Base-by-base conservation (phyloP, 2,329 filamentous ascomycete genomes). In the Fusarium hostae region DNA sequence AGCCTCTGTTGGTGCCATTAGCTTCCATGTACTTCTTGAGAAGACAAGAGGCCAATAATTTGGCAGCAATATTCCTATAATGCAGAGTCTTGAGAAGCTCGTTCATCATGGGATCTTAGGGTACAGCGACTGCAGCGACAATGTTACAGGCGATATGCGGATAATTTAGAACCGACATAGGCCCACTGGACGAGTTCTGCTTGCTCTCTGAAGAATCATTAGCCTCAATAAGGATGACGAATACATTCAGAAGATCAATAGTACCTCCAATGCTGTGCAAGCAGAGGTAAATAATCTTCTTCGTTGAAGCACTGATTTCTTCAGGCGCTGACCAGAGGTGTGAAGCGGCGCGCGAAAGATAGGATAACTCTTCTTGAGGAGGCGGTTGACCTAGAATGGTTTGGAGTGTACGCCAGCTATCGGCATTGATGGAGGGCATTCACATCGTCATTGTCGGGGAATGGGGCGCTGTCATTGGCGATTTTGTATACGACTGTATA, bases 151-250 rank as follows among this genome's bases (percentile, higher is more conserved):
- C 50, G 2, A 1, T 28, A 18, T 39, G 20, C 0, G 40, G 4
- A 9, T 22, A 40, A 0, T 3, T 9, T 0, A 40, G 22, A 3
- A 5, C 3, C 2, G 18, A 39, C 34, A 28, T 54, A 0, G 24
- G 24, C 3, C 18, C 3, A 0, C 34, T 52, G 13, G 16, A 52
- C 0, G 9, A 0, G 4, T 52, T 39, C 0, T n/a, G 4, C 2
- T 52, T 52, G 18, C 24, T 39, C 0, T 52, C 34, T 1, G 35
- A 54, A 7, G 50, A 40, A 8, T 24, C 50, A 13, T 54, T 10
- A 1, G 34, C 50, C 5, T 54, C 35, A 5, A 40, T 5, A 4
- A 20, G 34, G 2, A 39, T 13, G 15, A 54, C 5, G 2, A 54
- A 40, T 0, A 39, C 1, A 18, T n/a, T 39, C 13, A 54, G 1